phyloP scores from a whole-genome alignment of 1,284 basidiomycete genomes.

The Ustilago esculenta region DNA sequence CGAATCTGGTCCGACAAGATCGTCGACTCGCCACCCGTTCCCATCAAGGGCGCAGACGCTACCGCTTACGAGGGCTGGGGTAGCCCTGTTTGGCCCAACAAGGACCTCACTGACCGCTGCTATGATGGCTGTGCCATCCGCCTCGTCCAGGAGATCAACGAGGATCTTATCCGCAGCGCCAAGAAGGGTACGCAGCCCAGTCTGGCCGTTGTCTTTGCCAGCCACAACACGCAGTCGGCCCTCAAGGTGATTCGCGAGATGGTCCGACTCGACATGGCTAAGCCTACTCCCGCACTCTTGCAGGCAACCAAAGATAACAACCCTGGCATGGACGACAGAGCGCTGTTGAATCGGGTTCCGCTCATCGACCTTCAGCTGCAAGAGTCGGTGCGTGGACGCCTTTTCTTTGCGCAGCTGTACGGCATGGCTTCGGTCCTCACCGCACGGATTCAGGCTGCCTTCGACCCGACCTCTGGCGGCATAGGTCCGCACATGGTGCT shows the following conservation, averaged over 20 bases:
- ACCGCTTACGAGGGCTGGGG: conserved; percentile 47
- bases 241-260: conserved; percentile 75
- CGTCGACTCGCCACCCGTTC: conserved; percentile 52
- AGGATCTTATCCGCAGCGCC: conserved; percentile 29
- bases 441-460: conserved; percentile 72
- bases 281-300: conserved; percentile 30
- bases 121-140: conserved; percentile 78
- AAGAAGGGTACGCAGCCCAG: conserved; percentile 65
- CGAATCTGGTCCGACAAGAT: conserved; percentile 57
- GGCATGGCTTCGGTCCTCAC: conserved; percentile 81
- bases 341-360: conserved; percentile 23
- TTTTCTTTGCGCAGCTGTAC: conserved; percentile 84
- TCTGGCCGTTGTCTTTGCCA: conserved; percentile 82
- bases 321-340: not conserved
- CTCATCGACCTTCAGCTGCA: conserved; percentile 65
- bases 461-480: conserved; percentile 78
- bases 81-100: conserved; percentile 70
- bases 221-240: conserved; percentile 81
- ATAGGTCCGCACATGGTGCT: conserved; percentile 66
- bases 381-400: conserved; percentile 74
- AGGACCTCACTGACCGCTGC: conserved; percentile 78
- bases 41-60: conserved; percentile 39
- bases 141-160: conserved; percentile 74
- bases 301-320: conserved; percentile 28
- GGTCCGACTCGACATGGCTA: conserved; percentile 73